Percentiles rank a stretch among this genome's conserved stretches.
phyloP scores from a whole-genome alignment of 1,284 basidiomycete species.

The Mycosarcoma maydis region DNA sequence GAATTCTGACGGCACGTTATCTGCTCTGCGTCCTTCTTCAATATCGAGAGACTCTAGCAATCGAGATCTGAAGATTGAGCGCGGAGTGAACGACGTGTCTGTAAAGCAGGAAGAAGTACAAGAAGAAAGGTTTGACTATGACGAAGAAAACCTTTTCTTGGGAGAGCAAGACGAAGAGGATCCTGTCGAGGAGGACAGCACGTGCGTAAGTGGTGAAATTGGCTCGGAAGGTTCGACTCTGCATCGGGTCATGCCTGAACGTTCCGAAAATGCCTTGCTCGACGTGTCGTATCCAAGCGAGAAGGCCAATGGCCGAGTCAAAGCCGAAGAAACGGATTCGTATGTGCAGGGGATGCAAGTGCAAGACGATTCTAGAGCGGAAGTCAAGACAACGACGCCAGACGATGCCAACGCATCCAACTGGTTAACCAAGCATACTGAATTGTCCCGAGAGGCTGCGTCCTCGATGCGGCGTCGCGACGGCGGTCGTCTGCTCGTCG shows the following conservation, averaged over 20 bases:
- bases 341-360: conserved; percentile 1
- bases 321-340: background rate
- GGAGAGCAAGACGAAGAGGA: conserved; percentile 12
- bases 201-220: conserved; percentile 6
- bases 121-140: conserved; percentile 42
- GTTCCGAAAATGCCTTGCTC: conserved; percentile 25
- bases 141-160: conserved; percentile 41
- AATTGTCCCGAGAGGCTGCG: conserved; percentile 22
- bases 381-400: conserved; percentile 2
- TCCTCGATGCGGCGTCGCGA: conserved; percentile 15
- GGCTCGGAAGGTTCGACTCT: conserved; percentile 9
- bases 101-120: conserved; percentile 62
- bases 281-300: conserved; percentile 7
- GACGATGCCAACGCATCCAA: conserved; percentile 23
- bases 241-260: conserved; percentile 29
- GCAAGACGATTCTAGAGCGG: conserved; percentile 12
- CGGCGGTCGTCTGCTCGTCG: conserved; percentile 72
- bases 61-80: conserved; percentile 66
- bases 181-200: conserved; percentile 25
- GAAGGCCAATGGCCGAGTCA: background rate
- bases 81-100: conserved; percentile 53
- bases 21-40: conserved; percentile 6
- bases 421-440: conserved; percentile 41
- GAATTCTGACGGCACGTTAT: conserved; percentile 12
- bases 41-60: background rate